Evolutionary conservation across 2,329 filamentous ascomycete species (phyloP).

Genomic region (Talaromyces sp.): DNA sequence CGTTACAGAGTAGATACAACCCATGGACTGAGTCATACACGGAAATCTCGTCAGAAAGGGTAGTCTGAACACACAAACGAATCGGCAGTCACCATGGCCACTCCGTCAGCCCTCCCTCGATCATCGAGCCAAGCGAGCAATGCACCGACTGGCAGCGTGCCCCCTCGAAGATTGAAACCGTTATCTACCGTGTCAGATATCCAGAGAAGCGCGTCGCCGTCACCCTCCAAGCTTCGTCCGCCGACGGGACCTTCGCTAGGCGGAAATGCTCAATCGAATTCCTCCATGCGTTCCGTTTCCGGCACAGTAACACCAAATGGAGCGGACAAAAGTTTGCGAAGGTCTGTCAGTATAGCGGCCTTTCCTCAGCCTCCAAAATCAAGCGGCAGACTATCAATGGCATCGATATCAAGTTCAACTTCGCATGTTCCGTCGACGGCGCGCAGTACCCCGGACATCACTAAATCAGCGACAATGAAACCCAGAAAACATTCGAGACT

Average conservation of each 20-base stretch:
- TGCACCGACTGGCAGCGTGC: conserved; percentile 66
- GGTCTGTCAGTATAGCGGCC: conserved; percentile 86
- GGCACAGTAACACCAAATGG: conserved; percentile 49
- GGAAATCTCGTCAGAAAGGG: not conserved
- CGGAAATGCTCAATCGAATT: conserved; percentile 44
- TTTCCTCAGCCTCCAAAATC: conserved; percentile 85
- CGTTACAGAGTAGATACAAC: not conserved
- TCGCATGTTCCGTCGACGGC: conserved; percentile 17
- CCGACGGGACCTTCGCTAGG: conserved; percentile 49
- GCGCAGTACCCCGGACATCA: conserved; percentile 43
- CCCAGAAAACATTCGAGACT: conserved; percentile 53
- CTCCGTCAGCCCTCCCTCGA: conserved; percentile 59
- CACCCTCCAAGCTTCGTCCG: conserved; percentile 53
- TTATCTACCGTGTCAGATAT: conserved; percentile 46
- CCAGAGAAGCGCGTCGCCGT: conserved; percentile 40
- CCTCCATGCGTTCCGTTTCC: conserved; percentile 52
- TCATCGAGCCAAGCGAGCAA: conserved; percentile 57
- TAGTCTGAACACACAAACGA: not conserved
- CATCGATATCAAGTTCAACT: conserved; percentile 37
- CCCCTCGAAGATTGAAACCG: conserved; percentile 66
- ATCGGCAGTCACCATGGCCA: conserved; percentile 20
- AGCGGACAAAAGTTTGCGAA: conserved; percentile 67
- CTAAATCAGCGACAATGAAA: conserved; percentile 37
- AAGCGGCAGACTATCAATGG: conserved; percentile 57
- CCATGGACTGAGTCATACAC: not conserved